These are phyloP conservation scores for Nakazawaea wickerhamii DNA, from an alignment of 805 yeast genomes.

Conservation along the genomic window DNA sequence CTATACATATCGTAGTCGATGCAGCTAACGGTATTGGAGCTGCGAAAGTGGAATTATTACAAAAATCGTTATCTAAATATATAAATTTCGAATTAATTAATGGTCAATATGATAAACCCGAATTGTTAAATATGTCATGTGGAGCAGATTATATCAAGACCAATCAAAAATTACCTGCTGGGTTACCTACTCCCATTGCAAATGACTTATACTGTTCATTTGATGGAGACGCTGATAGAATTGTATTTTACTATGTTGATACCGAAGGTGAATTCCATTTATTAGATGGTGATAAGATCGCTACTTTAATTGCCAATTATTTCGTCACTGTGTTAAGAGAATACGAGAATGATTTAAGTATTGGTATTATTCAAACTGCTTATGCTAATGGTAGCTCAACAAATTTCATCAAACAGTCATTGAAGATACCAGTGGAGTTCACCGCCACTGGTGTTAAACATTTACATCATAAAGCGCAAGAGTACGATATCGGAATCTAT, in stretches of 20 bases:
- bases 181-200: slow-evolving; percentile 37
- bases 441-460: slow-evolving; percentile 97
- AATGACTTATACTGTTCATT: slow-evolving; percentile 68
- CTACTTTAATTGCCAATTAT: slow-evolving; percentile 75
- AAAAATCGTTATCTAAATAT: slow-evolving; percentile 30
- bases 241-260: slow-evolving; percentile 68
- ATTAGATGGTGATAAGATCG: slow-evolving; percentile 91
- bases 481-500: slow-evolving; percentile 86
- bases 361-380: slow-evolving; percentile 95
- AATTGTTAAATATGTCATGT: slow-evolving; percentile 65
- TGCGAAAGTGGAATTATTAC: slow-evolving; percentile 52
- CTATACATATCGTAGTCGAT: slow-evolving; percentile 56
- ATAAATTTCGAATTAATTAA: slow-evolving; percentile 47
- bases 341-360: slow-evolving; percentile 35
- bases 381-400: slow-evolving; percentile 96
- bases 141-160: slow-evolving; percentile 98
- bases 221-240: slow-evolving; percentile 97
- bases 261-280: slow-evolving; percentile 37
- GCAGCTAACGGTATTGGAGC: slow-evolving; percentile 98
- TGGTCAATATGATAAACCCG: slow-evolving; percentile 46
- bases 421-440: slow-evolving; percentile 75
- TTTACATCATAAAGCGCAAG: slow-evolving; percentile 84
- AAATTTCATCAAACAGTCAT: slow-evolving; percentile 49
- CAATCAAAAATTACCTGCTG: slow-evolving; percentile 69
- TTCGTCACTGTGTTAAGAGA: slow-evolving; percentile 43